Evolutionary conservation across 1,284 basidiomycete species (phyloP), one percentile per base, ranked within the genome.

Genomic region (Ceratobasidium sp.): DNA sequence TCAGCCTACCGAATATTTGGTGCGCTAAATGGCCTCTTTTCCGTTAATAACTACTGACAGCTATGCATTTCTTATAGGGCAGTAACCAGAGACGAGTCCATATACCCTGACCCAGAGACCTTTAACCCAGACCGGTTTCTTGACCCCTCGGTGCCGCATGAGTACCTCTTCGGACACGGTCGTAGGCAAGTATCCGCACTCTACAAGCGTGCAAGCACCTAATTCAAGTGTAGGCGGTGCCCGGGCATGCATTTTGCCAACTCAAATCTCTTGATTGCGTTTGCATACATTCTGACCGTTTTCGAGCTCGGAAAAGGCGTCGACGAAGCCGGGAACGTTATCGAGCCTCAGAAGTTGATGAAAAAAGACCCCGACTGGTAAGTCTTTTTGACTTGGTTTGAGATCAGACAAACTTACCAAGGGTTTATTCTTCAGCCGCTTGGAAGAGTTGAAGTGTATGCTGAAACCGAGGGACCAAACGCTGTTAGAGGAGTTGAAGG

Each of bases 111-210:
- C 20, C 74, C 74, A 8, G 74, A 76, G n/a, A 67, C 52, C 3
- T 76, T 76, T 46, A 64, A 76, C 23, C 62, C 62, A 2, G 74
- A 76, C 54, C 62, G 74, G 1, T 76, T 76, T 52, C 50, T 66
- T 30, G 74, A 76, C 48, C 62, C 74, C 20, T 27, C 35, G 6
- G 16, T 76, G n/a, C 74, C 64, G 27, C 18, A 44, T 30, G 64
- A 76, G 8, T 33, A 55, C 6, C 18, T 52, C 3, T 76, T 66
- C 46, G 74, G 74, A 16, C 54, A 66, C 41, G 74, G 74, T 27
- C 62, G 74, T 20, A 30, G 74, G 74, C 57, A 59, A 27, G 74
- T 33, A 27, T 38, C 1, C 2, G 46, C 27, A 30, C 12, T 44
- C 20, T 16, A 33, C 16, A 5, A n/a, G 7, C n/a, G 23, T 8